Evolutionary conservation across 345 rosid species (phyloP).

Genomic region (Punica granatum): DNA sequence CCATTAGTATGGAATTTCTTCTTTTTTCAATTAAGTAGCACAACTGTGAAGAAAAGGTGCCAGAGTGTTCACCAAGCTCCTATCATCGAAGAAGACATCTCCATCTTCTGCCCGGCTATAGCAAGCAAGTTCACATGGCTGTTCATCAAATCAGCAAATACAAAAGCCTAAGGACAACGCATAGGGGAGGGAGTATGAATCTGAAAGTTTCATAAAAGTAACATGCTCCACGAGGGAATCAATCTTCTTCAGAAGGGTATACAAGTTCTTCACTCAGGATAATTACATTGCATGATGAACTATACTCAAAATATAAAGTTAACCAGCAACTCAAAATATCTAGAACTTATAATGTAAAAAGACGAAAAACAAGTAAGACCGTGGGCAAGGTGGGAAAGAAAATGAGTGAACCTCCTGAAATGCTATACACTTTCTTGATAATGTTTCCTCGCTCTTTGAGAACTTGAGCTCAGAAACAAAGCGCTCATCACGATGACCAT

Average conservation of each 20-base stretch:
- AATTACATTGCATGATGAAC: background rate
- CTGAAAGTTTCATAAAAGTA: background rate
- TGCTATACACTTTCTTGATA: slow-evolving; percentile 68
- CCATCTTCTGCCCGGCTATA: slow-evolving; percentile 90
- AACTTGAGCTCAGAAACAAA: slow-evolving; percentile 87
- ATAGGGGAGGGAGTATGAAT: background rate
- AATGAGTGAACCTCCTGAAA: slow-evolving; percentile 64
- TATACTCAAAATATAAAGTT: background rate
- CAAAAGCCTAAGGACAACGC: background rate
- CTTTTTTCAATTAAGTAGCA: background rate
- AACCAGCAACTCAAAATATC: background rate
- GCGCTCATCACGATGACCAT: slow-evolving; percentile 77
- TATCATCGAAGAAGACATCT: slow-evolving; percentile 68
- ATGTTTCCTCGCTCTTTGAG: slow-evolving; percentile 77
- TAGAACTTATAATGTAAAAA: background rate
- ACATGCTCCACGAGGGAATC: background rate
- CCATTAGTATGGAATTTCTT: background rate
- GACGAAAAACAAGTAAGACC: background rate
- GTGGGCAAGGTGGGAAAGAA: background rate
- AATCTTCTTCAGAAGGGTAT: background rate
- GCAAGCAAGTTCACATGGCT: slow-evolving; percentile 90
- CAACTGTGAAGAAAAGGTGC: background rate
- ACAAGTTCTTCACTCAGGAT: background rate
- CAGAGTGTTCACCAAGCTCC: slow-evolving; percentile 57
- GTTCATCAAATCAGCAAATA: slow-evolving; percentile 13